Conservation (phyloP, 257 asterid genomes). For the Rehmannia glutinosa region DNA sequence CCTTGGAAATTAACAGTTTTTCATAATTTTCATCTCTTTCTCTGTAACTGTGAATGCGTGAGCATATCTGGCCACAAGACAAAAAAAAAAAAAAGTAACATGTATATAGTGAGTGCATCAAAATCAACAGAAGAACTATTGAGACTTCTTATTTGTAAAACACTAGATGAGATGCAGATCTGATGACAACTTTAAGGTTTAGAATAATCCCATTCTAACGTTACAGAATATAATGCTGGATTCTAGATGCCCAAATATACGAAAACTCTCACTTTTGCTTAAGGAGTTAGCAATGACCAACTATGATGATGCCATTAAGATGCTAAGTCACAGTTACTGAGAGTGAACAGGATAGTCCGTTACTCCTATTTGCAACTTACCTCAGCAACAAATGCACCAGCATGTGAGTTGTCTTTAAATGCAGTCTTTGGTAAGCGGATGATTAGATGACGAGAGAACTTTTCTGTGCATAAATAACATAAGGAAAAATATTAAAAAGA, state of each 20-base stretch:
- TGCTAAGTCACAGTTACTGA: slow-evolving; percentile 1
- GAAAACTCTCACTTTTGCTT: not conserved
- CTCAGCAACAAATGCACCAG: slow-evolving; percentile 93
- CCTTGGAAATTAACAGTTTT: slow-evolving; percentile 65
- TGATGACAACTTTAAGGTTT: not conserved
- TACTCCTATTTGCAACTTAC: slow-evolving; percentile 34
- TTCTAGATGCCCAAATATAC: not conserved
- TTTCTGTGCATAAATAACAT: slow-evolving; percentile 46
- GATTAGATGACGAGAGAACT: slow-evolving; percentile 89
- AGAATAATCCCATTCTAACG: not conserved
- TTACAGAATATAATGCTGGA: not conserved
- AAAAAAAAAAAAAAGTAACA: slow-evolving; percentile 11
- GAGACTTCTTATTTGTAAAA: slow-evolving; percentile 5
- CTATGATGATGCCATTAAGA: not conserved
- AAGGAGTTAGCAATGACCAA: not conserved
- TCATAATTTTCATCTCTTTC: slow-evolving; percentile 52
- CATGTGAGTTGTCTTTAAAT: slow-evolving; percentile 89
- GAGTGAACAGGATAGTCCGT: not conserved
- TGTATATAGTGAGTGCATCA: not conserved
- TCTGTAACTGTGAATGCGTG: slow-evolving; percentile 57
- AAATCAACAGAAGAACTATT: slow-evolving; percentile 4
- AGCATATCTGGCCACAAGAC: slow-evolving; percentile 58
- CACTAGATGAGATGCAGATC: slow-evolving; percentile 1
- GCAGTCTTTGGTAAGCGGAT: slow-evolving; percentile 79
- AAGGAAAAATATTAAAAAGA: not conserved